Base-by-base conservation (phyloP, 1,284 basidiomycete species). In the Rhodotorula sp. region DNA sequence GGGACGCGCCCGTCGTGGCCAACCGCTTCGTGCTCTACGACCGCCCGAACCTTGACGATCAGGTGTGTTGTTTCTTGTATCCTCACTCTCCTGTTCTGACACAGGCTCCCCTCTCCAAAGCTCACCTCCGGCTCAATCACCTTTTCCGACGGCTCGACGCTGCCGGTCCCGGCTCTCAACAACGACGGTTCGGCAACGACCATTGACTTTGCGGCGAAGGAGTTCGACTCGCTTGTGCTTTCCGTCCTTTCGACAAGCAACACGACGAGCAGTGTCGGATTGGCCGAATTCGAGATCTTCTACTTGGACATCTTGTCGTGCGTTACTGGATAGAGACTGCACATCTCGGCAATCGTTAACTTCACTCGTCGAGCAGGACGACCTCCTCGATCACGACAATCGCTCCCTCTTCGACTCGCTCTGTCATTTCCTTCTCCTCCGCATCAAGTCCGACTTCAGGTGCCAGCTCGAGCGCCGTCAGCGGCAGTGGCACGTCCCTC, bases 271-370 rank as follows among this genome's bases (percentile, higher is more conserved):
- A 66, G 59, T 25, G 53, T 56, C 9, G 62, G 60, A 7, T 19
- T 64, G 5, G 60, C 69, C 13, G 77, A 77, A 55, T 55, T 77
- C 16, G 57, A 66, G 42, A 75, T 72, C 42, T 76, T 67, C 56
- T 61, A 61, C 19, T 55, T 42, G 14, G 14, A 52, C 34, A 34
- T 5, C 34, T 34, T 34, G 34, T 34, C 34, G 34, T 34, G 34
- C 34, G 34, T 34, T 34, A 34, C 34, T 34, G 34, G 5, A 34
- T 34, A 2, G 34, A 2, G 34, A 34, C 34, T 34, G 34, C 34
- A 34, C 34, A 34, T 34, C 34, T 34, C 34, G 34, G 34, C 34
- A 34, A 34, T 34, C 34, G 5, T 5, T 34, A 5, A 34, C 5
- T 34, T 2, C 2, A 34, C 34, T 34, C 34, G 2, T 3, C 34